Evolutionary conservation across 2,329 filamentous ascomycete genomes (phyloP).

Genomic region (Microdochium nivale): DNA sequence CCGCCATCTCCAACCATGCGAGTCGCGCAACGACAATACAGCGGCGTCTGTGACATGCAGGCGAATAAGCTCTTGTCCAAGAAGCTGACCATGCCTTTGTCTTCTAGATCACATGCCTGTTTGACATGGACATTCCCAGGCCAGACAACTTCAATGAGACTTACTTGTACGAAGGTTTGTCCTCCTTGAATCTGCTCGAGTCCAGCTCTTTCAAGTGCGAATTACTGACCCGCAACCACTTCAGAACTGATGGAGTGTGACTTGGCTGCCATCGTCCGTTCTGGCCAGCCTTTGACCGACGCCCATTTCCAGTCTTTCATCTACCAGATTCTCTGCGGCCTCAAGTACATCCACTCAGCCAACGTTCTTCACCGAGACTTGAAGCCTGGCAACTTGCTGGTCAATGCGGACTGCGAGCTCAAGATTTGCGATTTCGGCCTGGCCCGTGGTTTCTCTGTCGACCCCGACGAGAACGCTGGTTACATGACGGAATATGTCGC

Average conservation of each 20-base stretch:
- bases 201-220: background rate
- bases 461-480: conserved; percentile 95
- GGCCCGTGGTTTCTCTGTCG: conserved; percentile 91
- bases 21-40: too few relatives aligned
- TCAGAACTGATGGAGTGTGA: conserved; percentile 99
- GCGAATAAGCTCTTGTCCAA: background rate
- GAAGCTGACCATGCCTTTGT: conserved; percentile 22
- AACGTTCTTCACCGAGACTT: conserved; percentile 95
- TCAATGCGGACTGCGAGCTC: conserved; percentile 98
- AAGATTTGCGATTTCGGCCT: conserved; percentile 99
- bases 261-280: conserved; percentile 93
- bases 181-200: conserved; percentile 1
- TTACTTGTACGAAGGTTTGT: conserved; percentile 91
- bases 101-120: conserved; percentile 87
- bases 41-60: too few relatives aligned
- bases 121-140: conserved; percentile 98
- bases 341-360: conserved; percentile 99
- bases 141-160: conserved; percentile 99
- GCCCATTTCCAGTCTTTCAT: conserved; percentile 99
- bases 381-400: conserved; percentile 93
- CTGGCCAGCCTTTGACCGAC: conserved; percentile 92
- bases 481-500: conserved; percentile 99
- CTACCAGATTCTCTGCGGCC: conserved; percentile 96
- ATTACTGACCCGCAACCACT: conserved; percentile 7
- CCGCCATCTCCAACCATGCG: conserved; percentile 1